Percentiles rank a stretch among this genome's conserved stretches.
These are phyloP conservation scores for Melampsora larici-populina DNA, from an alignment of 1,284 basidiomycete genomes.

Conservation along the genomic window DNA sequence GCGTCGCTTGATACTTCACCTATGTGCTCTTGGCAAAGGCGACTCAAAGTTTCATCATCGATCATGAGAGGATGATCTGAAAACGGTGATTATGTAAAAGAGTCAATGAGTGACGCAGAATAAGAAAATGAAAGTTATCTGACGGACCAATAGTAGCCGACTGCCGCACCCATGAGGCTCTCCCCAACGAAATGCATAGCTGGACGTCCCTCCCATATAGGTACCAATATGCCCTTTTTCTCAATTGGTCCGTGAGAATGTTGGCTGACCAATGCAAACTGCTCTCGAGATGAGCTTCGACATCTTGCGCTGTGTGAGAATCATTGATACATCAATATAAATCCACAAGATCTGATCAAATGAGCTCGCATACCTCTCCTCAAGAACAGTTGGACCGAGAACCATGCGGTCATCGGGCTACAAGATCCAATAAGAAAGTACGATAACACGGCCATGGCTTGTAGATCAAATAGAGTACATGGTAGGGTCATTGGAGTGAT, in stretches of 20 bases:
- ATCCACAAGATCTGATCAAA: neutral
- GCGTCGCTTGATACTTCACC: neutral
- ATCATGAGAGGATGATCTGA: conserved; percentile 25
- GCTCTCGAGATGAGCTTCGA: conserved; percentile 12
- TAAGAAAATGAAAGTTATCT: neutral
- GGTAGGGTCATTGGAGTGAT: neutral
- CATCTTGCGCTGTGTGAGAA: conserved; percentile 12
- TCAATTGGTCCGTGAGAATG: conserved; percentile 30
- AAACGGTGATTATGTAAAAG: neutral
- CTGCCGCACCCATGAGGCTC: conserved; percentile 17
- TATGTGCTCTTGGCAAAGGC: conserved; percentile 2
- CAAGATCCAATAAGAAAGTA: neutral
- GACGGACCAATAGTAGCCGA: conserved; percentile 16
- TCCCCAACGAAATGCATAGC: conserved; percentile 10
- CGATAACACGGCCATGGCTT: conserved; percentile 26
- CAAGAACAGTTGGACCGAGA: conserved; percentile 2
- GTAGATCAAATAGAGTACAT: conserved; percentile 25
- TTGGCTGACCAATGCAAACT: conserved; percentile 18
- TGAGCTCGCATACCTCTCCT: conserved; percentile 15
- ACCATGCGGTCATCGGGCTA: conserved; percentile 33
- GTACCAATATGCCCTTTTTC: conserved; percentile 28
- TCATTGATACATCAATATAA: neutral
- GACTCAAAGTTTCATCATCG: conserved; percentile 20
- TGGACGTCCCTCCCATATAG: conserved; percentile 1
- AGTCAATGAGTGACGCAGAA: neutral